Percentiles rank a stretch among this genome's conserved stretches.
phyloP scores from a whole-genome alignment of 495 filamentous ascomycete species.

The Neohortaea acidophila region DNA sequence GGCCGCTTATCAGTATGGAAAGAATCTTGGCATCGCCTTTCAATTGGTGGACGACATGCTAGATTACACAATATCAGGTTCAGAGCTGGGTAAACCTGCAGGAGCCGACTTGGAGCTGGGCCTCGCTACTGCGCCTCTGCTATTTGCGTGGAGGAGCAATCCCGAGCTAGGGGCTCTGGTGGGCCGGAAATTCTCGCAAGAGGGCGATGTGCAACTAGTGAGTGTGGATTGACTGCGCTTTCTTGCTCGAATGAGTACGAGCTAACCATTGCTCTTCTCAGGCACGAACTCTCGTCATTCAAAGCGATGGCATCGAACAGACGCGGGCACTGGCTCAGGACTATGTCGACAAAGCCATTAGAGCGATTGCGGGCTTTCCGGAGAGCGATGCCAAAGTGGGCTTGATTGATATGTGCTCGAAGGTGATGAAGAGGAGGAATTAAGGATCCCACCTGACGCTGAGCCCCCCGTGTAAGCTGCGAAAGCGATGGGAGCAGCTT shows the following conservation, averaged over 20 bases:
- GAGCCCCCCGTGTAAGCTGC: no score
- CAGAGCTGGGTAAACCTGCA: slow-evolving; percentile 83
- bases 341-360: slow-evolving; percentile 76
- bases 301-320: slow-evolving; percentile 76
- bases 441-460: no score
- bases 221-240: slow-evolving; percentile 26
- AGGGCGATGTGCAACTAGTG: slow-evolving; percentile 74
- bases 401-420: slow-evolving; percentile 81
- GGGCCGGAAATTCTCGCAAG: slow-evolving; percentile 69
- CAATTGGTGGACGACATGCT: slow-evolving; percentile 98
- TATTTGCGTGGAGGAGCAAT: slow-evolving; percentile 91
- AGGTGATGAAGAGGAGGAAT: slow-evolving; percentile 78
- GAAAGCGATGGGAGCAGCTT: no score
- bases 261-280: slow-evolving; percentile 28
- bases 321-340: slow-evolving; percentile 78
- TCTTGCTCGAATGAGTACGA: no score
- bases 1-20: slow-evolving; percentile 79
- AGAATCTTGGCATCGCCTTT: slow-evolving; percentile 85
- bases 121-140: slow-evolving; percentile 81
- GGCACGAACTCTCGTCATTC: slow-evolving; percentile 71
- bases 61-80: slow-evolving; percentile 76
- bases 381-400: slow-evolving; percentile 84
- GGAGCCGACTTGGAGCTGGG: slow-evolving; percentile 90
- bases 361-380: slow-evolving; percentile 66
- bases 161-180: slow-evolving; percentile 75